These are phyloP conservation scores for Musa acuminata DNA, from an alignment of 176 grass and related monocot species.

Conservation along the genomic window DNA sequence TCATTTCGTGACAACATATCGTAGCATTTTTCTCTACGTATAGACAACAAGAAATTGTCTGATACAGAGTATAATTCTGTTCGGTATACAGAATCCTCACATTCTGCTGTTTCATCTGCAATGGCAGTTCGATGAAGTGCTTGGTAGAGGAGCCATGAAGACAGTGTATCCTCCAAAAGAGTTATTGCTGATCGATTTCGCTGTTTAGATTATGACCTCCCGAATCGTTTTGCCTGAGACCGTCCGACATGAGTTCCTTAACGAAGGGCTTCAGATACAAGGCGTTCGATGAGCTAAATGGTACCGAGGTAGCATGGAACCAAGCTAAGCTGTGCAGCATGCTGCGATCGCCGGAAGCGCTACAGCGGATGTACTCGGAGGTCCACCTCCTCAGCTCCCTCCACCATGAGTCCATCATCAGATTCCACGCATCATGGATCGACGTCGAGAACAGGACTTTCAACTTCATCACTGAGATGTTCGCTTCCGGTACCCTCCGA, in stretches of 20 bases:
- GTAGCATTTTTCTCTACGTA: background rate
- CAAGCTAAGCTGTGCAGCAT: conserved; percentile 56
- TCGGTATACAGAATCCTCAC: background rate
- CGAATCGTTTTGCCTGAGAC: background rate
- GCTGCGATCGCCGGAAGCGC: conserved; percentile 43
- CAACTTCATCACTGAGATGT: conserved; percentile 99
- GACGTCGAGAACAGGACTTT: conserved; percentile 31
- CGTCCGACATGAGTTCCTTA: background rate
- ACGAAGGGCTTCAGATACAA: conserved; percentile 24
- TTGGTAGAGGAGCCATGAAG: conserved; percentile 88
- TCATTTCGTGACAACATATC: background rate
- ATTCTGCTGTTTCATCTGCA: background rate
- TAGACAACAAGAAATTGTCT: background rate
- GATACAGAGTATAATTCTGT: background rate
- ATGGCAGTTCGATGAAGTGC: conserved; percentile 49
- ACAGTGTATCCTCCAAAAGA: conserved; percentile 39
- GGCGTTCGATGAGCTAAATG: conserved; percentile 67
- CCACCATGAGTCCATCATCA: conserved; percentile 65
- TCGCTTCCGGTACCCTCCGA: conserved; percentile 86
- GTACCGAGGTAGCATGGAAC: conserved; percentile 90
- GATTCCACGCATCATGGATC: conserved; percentile 69
- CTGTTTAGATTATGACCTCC: background rate
- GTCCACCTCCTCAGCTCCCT: conserved; percentile 62
- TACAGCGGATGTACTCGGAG: conserved; percentile 84
- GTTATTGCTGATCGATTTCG: too few species aligned